phyloP scores from a whole-genome alignment of 305 asterid species.

The Monarda citriodora region DNA sequence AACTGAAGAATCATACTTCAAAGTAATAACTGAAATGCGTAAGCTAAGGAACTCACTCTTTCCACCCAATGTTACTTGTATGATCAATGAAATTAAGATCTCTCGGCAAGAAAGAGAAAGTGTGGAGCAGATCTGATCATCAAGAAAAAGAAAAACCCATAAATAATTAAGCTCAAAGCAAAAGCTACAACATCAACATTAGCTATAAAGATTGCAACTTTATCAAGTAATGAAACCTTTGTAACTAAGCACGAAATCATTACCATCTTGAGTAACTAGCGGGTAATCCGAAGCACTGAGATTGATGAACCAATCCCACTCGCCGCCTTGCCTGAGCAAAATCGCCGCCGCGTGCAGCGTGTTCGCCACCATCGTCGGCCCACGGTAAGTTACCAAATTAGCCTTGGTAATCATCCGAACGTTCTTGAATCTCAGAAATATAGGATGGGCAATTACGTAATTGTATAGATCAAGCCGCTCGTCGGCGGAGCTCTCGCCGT shows the following conservation, averaged over 20 bases:
- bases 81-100: constrained; percentile 98
- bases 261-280: constrained; percentile 92
- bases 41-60: constrained; percentile 69
- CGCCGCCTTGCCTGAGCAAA: constrained; percentile 84
- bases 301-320: constrained; percentile 97
- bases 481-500: constrained; percentile 77
- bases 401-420: constrained; percentile 93
- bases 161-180: constrained; percentile 18
- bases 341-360: constrained; percentile 94
- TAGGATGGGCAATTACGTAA: constrained; percentile 35
- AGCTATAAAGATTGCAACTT: not conserved
- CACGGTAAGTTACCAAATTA: constrained; percentile 90
- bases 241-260: not conserved
- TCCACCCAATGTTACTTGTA: constrained; percentile 98
- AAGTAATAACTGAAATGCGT: not conserved
- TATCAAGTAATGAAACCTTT: not conserved
- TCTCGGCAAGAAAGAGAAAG: constrained; percentile 89
- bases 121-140: constrained; percentile 84
- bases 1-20: not conserved
- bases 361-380: constrained; percentile 97
- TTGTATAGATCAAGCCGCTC: constrained; percentile 79
- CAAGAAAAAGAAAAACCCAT: constrained; percentile 23
- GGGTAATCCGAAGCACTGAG: constrained; percentile 97
- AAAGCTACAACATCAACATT: constrained; percentile 13
- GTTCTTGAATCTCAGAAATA: constrained; percentile 52